Base-by-base conservation (phyloP, 495 filamentous ascomycete species). In the Penicillium soppii region DNA sequence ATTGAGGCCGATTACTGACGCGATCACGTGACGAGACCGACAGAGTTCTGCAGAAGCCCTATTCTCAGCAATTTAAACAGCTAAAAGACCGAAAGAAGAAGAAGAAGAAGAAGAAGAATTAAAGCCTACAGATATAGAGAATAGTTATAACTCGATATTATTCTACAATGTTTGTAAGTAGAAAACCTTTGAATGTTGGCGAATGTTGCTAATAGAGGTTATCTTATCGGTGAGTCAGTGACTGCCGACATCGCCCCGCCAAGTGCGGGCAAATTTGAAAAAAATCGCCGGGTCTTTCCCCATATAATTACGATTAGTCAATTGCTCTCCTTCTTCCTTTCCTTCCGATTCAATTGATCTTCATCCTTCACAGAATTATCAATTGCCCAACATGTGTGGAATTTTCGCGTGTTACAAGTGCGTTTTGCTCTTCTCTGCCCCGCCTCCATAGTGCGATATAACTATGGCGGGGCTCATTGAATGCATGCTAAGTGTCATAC, bases 341-440 rank as follows among this genome's bases (percentile, higher is more conserved):
- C 35, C 33, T 40, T 27, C 38, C n/a, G n/a, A n/a, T 42, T 35
- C 35, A 56, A 38, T 52, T 59, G 39, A 49, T 47, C 38, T 57
- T 53, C 22, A 21, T 37, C 49, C 29, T 54, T 42, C 25, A 46
- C 38, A 54, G 29, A 43, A 38, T 35, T 39, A 27, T 56, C 61
- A 63, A 65, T 69, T 64, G 62, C 59, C 56, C 67, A 72, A 54
- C 50, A 81, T 81, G 78, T 81, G 78, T 73, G 94, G 94, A 68
- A 97, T 98, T 63, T 96, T 97, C 69, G 92, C 91, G 61, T 96
- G 92, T 71, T 89, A 97, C 73, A 78, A 81, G 90, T 94, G 75
- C 70, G 89, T 70, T 47, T 6, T 50, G n/a, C 30, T 30, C 49
- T 36, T 16, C 54, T 29, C 27, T 43, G 36, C 52, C 56, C 40